Percentiles rank a stretch among this genome's conserved stretches.
phyloP scores from a whole-genome alignment of 768 basidiomycete species.

The Mycena vulgaris region DNA sequence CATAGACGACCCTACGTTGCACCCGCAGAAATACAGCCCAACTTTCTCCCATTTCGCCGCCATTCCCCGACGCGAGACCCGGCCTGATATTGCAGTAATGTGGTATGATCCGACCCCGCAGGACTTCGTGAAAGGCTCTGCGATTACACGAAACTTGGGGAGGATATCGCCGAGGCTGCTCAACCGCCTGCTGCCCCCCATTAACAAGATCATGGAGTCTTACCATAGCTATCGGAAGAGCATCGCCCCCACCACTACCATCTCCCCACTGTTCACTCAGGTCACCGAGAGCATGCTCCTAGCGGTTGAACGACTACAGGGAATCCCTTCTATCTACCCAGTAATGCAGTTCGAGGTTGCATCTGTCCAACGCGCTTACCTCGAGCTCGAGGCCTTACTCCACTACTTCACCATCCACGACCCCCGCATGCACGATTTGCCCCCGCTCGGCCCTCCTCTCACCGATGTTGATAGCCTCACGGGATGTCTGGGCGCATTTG shows the following conservation, averaged over 20 bases:
- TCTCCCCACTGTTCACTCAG: not conserved
- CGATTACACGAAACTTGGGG: not conserved
- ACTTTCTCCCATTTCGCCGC: not conserved
- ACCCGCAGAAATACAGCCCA: not conserved
- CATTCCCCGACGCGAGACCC: not conserved
- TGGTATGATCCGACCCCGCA: not conserved
- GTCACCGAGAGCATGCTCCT: not conserved
- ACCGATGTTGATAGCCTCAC: too few species aligned
- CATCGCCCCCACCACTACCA: not conserved
- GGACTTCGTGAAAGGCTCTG: not conserved
- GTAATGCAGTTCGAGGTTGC: conserved; percentile 15
- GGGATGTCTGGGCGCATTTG: conserved; percentile 33
- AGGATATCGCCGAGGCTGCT: not conserved
- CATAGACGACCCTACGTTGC: not conserved
- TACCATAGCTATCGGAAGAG: not conserved
- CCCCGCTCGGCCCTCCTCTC: too few species aligned
- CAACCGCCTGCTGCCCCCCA: not conserved
- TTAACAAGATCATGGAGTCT: not conserved
- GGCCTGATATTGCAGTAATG: not conserved
- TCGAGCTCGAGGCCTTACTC: conserved; percentile 29
- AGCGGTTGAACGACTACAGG: not conserved
- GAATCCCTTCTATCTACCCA: not conserved
- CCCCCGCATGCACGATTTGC: conserved; percentile 21
- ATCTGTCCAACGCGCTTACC: conserved; percentile 32
- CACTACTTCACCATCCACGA: conserved; percentile 31